Percentiles rank a stretch among this genome's conserved stretches.
phyloP scores from a whole-genome alignment of 164 flowering plant genomes.

The Warburgia ugandensis region DNA sequence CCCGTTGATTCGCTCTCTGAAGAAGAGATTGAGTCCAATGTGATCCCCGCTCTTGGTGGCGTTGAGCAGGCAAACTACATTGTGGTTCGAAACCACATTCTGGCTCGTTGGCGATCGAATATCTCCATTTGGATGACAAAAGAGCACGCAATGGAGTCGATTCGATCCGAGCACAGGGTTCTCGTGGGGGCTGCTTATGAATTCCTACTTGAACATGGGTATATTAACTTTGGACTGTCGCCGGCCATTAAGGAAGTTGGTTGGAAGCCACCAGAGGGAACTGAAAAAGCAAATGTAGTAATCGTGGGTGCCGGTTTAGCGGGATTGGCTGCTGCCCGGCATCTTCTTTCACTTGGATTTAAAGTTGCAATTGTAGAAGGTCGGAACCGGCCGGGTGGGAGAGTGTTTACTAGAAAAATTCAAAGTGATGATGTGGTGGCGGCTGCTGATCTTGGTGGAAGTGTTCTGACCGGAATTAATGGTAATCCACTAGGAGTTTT shows the following conservation, averaged over 20 bases:
- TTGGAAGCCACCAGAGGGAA: constrained; percentile 21
- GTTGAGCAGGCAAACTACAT: constrained; percentile 74
- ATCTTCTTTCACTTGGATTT: constrained; percentile 64
- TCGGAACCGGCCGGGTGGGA: constrained; percentile 75
- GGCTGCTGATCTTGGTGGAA: constrained; percentile 90
- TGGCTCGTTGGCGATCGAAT: constrained; percentile 79
- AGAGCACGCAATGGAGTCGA: constrained; percentile 62
- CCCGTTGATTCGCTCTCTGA: constrained; percentile 85
- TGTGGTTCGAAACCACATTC: constrained; percentile 79
- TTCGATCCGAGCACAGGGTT: constrained; percentile 55
- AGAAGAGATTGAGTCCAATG: constrained; percentile 85
- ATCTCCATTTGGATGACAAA: constrained; percentile 59
- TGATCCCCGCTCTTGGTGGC: constrained; percentile 59
- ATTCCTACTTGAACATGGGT: constrained; percentile 75
- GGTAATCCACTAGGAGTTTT: constrained; percentile 93
- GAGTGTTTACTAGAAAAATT: constrained; percentile 74
- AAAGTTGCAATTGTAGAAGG: constrained; percentile 85
- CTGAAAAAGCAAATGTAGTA: constrained; percentile 40
- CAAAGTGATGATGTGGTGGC: constrained; percentile 53
- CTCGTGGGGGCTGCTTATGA: constrained; percentile 56
- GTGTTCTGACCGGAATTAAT: constrained; percentile 96
- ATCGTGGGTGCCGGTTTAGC: constrained; percentile 87
- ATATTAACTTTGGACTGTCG: constrained; percentile 79
- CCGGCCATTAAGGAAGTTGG: constrained; percentile 49
- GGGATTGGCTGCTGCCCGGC: constrained; percentile 82